Evolutionary conservation across 164 flowering plant species (phyloP), one percentile per base, ranked within the genome.

Genomic region (Platanus orientalis): DNA sequence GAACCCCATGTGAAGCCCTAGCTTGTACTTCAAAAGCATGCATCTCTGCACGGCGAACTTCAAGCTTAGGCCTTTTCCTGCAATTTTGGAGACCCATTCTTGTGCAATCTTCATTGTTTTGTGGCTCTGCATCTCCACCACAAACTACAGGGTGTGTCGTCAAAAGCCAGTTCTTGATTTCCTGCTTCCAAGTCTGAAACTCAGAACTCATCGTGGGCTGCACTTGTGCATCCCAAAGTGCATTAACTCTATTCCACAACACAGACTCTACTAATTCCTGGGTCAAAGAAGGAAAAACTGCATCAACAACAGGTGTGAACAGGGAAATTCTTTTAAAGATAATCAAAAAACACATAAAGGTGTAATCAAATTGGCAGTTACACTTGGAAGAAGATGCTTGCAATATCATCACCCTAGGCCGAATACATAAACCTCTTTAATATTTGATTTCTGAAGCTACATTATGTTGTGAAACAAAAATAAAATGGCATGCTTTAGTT

Each of bases 51-150:
- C 97, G 99, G 50, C 97, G 96, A 66, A 92, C 80, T 82, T 88
- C 99, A 76, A 95, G 94, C 80, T 95, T 95, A 42, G 92, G 89
- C 69, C 99, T 80, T 63, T 92, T 95, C 69, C 86, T 73, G 76
- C 82, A 77, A 47, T 66, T 67, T 65, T 81, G 86, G 51, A 71
- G 79, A 71, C 58, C 79, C 50, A 66, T 44, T 28, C 52, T 42
- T 12, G 64, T 58, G 30, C 74, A 52, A 57, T 74, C 73, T 59
- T 79, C 86, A 74, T 50, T 49, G 26, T 42, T 63, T 34, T 48
- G 76, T 61, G 73, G 85, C 58, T 75, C 87, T 16, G 58, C 25
- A 27, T 76, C 86, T 60, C 65, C 79, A 59, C 63, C 60, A 60
- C 32, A 57, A 19, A 79, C 51, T 26, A 73, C 32, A 40, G 87